Conservation (phyloP, 2,329 filamentous ascomycete genomes). For the Penicillium fuscoglaucum region DNA sequence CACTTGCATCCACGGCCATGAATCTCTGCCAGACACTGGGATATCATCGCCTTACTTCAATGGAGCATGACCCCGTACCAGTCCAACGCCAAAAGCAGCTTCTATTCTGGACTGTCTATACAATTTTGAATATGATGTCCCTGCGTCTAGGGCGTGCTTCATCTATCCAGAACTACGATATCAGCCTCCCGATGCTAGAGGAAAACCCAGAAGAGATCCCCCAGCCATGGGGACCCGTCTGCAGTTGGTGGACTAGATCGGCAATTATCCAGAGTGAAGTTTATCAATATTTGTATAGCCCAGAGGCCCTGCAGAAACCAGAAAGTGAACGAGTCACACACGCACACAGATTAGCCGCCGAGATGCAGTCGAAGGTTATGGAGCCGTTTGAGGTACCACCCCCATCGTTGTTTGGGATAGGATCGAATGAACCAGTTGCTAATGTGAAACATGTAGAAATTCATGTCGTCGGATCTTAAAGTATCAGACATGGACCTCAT, state of each 20-base stretch:
- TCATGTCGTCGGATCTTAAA: constrained; percentile 6
- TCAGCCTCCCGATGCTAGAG: constrained; percentile 47
- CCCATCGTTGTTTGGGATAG: neutral
- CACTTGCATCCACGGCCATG: constrained; percentile 60
- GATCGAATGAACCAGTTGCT: neutral
- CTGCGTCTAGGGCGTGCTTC: constrained; percentile 61
- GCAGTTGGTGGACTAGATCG: constrained; percentile 57
- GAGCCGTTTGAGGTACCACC: constrained; percentile 32
- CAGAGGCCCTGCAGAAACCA: constrained; percentile 30
- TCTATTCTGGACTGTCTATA: constrained; percentile 62
- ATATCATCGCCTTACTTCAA: constrained; percentile 50
- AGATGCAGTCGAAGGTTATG: constrained; percentile 32
- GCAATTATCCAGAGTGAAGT: constrained; percentile 59
- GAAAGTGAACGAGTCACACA: constrained; percentile 29
- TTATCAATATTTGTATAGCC: constrained; percentile 58
- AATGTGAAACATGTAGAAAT: constrained; percentile 10
- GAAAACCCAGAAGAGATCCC: constrained; percentile 12
- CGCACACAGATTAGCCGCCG: constrained; percentile 30
- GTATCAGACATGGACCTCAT: constrained; percentile 31
- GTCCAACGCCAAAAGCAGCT: constrained; percentile 37
- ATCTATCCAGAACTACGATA: constrained; percentile 61
- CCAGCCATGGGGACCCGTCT: constrained; percentile 48
- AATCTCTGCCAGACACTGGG: constrained; percentile 64
- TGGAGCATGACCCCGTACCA: constrained; percentile 25
- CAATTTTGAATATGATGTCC: constrained; percentile 59